These are phyloP conservation scores for Termitomyces sp. DNA, from an alignment of 768 basidiomycete genomes.

Conservation along the genomic window DNA sequence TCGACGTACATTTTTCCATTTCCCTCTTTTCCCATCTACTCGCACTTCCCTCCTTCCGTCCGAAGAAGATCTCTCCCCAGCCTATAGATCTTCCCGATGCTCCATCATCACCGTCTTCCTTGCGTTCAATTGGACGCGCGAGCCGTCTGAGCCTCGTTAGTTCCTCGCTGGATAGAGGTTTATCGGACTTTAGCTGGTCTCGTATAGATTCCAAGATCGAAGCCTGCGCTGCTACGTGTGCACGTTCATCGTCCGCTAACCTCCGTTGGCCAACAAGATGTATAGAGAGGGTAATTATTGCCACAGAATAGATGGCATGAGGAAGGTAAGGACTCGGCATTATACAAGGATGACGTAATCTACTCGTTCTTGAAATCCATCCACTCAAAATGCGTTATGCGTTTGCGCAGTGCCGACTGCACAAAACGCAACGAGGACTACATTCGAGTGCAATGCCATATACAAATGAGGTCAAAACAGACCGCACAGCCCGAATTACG, in stretches of 20 bases:
- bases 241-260: constrained; percentile 43
- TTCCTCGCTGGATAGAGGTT: constrained; percentile 41
- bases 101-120: neutral
- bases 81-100: constrained; percentile 21
- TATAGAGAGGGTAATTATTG: constrained; percentile 61
- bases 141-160: constrained; percentile 49
- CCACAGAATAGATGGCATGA: constrained; percentile 59
- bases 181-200: constrained; percentile 42
- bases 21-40: constrained; percentile 33
- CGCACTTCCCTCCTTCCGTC: constrained; percentile 23
- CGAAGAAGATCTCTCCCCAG: constrained; percentile 50
- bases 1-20: constrained; percentile 29
- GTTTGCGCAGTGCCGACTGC: too few relatives aligned
- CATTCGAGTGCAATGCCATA: neutral
- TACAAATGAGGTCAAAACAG: neutral
- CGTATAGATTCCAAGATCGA: constrained; percentile 59
- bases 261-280: constrained; percentile 56
- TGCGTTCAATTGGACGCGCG: constrained; percentile 25
- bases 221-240: constrained; percentile 48
- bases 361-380: neutral
- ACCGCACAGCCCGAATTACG: constrained; percentile 13
- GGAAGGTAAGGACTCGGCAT: constrained; percentile 41
- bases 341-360: constrained; percentile 14
- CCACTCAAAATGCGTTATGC: too few relatives aligned
- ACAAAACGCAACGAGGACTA: neutral